phyloP scores from a whole-genome alignment of 345 rosid genomes.

The Gossypium raimondii region DNA sequence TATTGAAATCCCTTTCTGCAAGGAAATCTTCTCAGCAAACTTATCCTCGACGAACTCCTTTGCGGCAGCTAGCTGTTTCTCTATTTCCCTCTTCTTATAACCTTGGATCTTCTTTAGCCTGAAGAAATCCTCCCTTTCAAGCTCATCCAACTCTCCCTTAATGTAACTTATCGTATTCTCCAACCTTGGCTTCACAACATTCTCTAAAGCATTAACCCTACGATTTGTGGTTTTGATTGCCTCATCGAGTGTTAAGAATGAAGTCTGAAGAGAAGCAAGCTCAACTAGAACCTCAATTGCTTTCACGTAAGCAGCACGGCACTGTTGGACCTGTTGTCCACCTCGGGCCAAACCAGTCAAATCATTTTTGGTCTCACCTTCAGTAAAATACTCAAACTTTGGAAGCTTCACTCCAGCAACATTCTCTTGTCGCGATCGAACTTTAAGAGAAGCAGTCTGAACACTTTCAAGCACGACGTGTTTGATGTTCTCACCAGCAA shows the following conservation, averaged over 20 bases:
- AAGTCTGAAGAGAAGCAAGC: conserved; percentile 93
- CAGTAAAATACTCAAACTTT: conserved; percentile 72
- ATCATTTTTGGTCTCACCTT: conserved; percentile 81
- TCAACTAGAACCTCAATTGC: conserved; percentile 82
- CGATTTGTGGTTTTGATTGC: conserved; percentile 93
- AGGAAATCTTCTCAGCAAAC: conserved; percentile 59
- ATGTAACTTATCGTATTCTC: conserved; percentile 80
- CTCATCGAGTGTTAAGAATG: conserved; percentile 82
- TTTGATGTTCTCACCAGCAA: conserved; percentile 82
- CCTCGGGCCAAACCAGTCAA: conserved; percentile 92
- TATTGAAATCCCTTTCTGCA: conserved; percentile 64
- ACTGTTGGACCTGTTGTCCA: conserved; percentile 81
- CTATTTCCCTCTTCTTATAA: conserved; percentile 72
- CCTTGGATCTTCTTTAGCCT: conserved; percentile 86
- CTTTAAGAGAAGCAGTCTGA: conserved; percentile 70
- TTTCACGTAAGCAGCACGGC: conserved; percentile 85
- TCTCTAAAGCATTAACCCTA: conserved; percentile 85
- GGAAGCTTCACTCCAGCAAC: conserved; percentile 93
- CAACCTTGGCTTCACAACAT: conserved; percentile 80
- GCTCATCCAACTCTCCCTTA: conserved; percentile 91
- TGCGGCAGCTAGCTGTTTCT: conserved; percentile 46
- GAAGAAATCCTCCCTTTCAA: conserved; percentile 91
- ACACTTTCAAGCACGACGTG: conserved; percentile 80
- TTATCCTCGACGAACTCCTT: conserved; percentile 60
- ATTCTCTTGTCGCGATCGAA: conserved; percentile 72